phyloP scores from a whole-genome alignment of 2,329 filamentous ascomycete genomes.

The Ophiosphaerella korrae region DNA sequence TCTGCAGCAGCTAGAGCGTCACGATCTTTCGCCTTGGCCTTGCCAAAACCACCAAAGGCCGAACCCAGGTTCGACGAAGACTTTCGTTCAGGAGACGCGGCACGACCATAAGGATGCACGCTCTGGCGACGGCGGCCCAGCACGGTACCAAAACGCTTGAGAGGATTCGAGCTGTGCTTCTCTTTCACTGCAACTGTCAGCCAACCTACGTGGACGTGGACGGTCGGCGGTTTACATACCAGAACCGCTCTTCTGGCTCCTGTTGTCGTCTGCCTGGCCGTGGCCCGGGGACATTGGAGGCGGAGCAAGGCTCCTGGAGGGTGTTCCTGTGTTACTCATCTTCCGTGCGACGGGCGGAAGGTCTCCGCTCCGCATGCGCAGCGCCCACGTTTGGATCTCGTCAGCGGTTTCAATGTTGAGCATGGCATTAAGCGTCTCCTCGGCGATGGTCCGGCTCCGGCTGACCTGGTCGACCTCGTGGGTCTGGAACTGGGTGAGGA shows the following conservation, averaged over 20 bases:
- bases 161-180: constrained; percentile 44
- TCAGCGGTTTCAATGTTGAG: constrained; percentile 85
- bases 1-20: constrained; percentile 47
- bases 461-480: constrained; percentile 89
- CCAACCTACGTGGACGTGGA: too few species aligned
- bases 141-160: constrained; percentile 51
- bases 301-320: constrained; percentile 43
- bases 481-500: constrained; percentile 90
- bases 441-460: constrained; percentile 72
- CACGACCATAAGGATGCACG: constrained; percentile 46
- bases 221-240: constrained; percentile 39
- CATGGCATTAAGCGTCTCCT: constrained; percentile 79
- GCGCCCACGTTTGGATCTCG: constrained; percentile 78
- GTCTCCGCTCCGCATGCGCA: constrained; percentile 50
- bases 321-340: constrained; percentile 37
- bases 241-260: constrained; percentile 60
- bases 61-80: constrained; percentile 59
- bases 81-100: constrained; percentile 58
- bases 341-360: constrained; percentile 38
- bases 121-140: constrained; percentile 46
- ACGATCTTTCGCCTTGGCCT: constrained; percentile 69
- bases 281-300: constrained; percentile 38
- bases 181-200: constrained; percentile 36
- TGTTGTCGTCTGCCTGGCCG: constrained; percentile 56
- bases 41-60: constrained; percentile 66